phyloP scores from a whole-genome alignment of 805 yeast genomes.

The Lipomyces yamanashiensis region DNA sequence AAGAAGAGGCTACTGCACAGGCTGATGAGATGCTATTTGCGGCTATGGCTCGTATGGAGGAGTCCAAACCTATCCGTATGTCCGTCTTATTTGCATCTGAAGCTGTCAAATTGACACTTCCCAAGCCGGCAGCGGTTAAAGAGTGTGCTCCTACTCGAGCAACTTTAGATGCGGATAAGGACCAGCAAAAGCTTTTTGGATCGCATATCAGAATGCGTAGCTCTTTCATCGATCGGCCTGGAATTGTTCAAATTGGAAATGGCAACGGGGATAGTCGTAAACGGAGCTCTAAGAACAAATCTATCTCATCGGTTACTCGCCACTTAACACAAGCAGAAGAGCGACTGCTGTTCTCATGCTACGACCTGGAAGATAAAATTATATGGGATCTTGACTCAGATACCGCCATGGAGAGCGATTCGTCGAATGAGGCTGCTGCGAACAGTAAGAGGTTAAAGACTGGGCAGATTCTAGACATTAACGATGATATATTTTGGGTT shows the following conservation, averaged over 20 bases:
- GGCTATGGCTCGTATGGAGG: constrained; percentile 22
- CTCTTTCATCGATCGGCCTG: constrained; percentile 28
- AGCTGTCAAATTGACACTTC: constrained; percentile 59
- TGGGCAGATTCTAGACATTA: not conserved
- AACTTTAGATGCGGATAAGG: constrained; percentile 65
- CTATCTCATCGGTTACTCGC: not conserved
- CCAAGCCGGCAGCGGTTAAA: constrained; percentile 50
- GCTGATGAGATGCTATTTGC: constrained; percentile 21
- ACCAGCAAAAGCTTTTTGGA: constrained; percentile 52
- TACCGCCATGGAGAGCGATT: constrained; percentile 11
- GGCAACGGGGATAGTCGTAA: not conserved
- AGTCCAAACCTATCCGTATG: constrained; percentile 22
- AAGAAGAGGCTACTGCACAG: constrained; percentile 8
- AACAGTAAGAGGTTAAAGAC: not conserved
- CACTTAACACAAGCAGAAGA: constrained; percentile 21
- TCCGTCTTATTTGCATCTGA: constrained; percentile 60
- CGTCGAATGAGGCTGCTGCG: not conserved
- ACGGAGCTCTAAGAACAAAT: constrained; percentile 5
- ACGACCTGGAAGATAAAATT: constrained; percentile 36
- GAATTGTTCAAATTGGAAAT: constrained; percentile 10
- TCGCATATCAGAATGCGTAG: constrained; percentile 23
- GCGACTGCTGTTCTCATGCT: constrained; percentile 34
- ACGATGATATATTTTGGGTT: constrained; percentile 29
- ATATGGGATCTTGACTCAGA: constrained; percentile 33
- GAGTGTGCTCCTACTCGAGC: constrained; percentile 58